phyloP scores from a whole-genome alignment of 176 grass and related monocot species.

The Zizania latifolia region DNA sequence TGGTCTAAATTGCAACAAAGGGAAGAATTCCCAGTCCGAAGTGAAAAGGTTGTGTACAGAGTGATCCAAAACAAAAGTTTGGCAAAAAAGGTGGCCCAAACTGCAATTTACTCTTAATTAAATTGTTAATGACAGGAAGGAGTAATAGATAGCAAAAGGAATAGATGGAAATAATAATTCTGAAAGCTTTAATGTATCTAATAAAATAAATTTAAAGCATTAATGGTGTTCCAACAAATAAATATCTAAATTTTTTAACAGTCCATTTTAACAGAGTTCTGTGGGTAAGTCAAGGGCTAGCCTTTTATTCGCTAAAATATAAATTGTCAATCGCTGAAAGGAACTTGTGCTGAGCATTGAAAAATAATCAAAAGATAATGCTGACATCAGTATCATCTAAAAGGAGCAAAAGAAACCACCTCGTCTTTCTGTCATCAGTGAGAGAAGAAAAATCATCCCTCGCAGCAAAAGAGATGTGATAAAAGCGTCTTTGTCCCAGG shows the following conservation, averaged over 20 bases:
- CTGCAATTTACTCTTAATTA: no score
- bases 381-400: not conserved
- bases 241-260: no score
- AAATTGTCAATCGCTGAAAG: not conserved
- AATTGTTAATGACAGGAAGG: no score
- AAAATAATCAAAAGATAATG: conserved; percentile 18
- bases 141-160: conserved; percentile 3
- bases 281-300: not conserved
- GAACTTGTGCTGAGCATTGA: not conserved
- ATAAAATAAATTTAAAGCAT: conserved; percentile 2
- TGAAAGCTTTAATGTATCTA: not conserved
- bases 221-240: not conserved
- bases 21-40: no score
- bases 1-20: no score
- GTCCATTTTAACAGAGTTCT: no score
- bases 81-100: no score
- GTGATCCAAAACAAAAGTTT: no score
- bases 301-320: no score
- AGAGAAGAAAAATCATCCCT: conserved; percentile 75
- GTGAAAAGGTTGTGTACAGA: no score
- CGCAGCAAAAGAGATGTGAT: conserved; percentile 43
- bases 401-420: conserved; percentile 55
- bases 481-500: conserved; percentile 53
- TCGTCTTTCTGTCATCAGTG: conserved; percentile 77
- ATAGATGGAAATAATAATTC: conserved; percentile 1